A percentile compares a stretch with the other conserved stretches of the same genome.
These are phyloP conservation scores for Cotoneaster glaucophyllus DNA, from an alignment of 306 rosid genomes.

Conservation along the genomic window DNA sequence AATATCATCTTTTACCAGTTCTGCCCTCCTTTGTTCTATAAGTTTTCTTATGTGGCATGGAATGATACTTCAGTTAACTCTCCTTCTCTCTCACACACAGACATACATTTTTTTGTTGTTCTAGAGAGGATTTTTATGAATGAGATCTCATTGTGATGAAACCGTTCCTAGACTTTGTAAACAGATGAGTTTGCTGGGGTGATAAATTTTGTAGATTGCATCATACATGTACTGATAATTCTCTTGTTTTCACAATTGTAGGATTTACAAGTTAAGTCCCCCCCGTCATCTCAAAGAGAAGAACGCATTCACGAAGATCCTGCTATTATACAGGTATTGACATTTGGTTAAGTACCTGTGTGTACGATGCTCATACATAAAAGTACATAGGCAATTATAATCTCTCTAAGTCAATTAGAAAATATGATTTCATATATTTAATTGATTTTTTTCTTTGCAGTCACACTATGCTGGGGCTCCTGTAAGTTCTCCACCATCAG, in stretches of 20 bases:
- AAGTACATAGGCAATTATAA: neutral
- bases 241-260: conserved; percentile 12
- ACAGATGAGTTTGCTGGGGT: neutral
- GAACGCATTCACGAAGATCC: conserved; percentile 45
- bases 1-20: neutral
- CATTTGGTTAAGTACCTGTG: neutral
- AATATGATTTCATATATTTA: neutral
- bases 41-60: neutral
- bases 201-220: neutral
- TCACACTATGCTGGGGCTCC: conserved; percentile 31
- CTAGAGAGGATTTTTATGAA: neutral
- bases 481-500: conserved; percentile 18
- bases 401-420: neutral
- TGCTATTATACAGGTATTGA: conserved; percentile 61
- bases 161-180: neutral
- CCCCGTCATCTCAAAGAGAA: conserved; percentile 31
- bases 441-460: conserved; percentile 22
- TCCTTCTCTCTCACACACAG: neutral
- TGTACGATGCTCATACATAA: neutral
- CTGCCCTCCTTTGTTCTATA: neutral
- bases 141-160: neutral
- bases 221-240: neutral
- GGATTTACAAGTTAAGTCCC: conserved; percentile 68
- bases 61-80: neutral
- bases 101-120: neutral